Base-by-base conservation (phyloP, 2,329 filamentous ascomycete genomes). In the Aaosphaeria arxii region DNA sequence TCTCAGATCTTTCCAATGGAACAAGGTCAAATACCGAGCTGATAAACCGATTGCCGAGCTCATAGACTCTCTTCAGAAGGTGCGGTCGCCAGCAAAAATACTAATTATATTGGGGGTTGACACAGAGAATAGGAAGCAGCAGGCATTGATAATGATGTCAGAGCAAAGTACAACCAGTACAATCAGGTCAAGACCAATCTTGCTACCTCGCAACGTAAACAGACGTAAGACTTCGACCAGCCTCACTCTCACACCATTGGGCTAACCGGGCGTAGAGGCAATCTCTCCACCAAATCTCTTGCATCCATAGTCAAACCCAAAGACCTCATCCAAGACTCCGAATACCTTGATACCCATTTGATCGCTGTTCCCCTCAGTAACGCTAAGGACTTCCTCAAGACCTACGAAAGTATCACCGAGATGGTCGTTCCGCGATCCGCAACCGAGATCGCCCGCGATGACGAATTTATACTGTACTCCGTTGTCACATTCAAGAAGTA, bases 391-490 rank as follows among this genome's bases (percentile, higher is more conserved):
- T 99, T 96, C 65, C 75, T 95, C 55, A 87, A 87, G 67, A 84
- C 79, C 55, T 99, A 99, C 74, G 94, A 99, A 73, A 91, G 89
- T 1, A 71, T 97, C 47, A 77, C 87, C 1, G 86, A 88, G 11
- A 95, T 96, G 89, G 90, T 97, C 1, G 92, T 99, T 2, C 94
- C 94, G 7, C 87, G 94, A 43, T 96, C 91, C 7, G 87, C 90
- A 1, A 74, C 83, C 32, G 79, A 95, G 62, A 79, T 97, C 42
- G 86, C 89, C 41, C 82, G 88, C 50, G 94, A 99, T 62, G 86
- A 91, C 53, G 94, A 99, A 63, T 97, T 95, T 64, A 84, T 85
- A 2, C 79, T 99, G 13, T 96, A 88, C 64, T 86, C 88, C 4
- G 91, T 95, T 43, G 94, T 90, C 4, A 88, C 88, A 0, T 99